These are phyloP conservation scores for Apiotrichum laibachii DNA, from an alignment of 1,284 basidiomycete genomes.

Conservation along the genomic window DNA sequence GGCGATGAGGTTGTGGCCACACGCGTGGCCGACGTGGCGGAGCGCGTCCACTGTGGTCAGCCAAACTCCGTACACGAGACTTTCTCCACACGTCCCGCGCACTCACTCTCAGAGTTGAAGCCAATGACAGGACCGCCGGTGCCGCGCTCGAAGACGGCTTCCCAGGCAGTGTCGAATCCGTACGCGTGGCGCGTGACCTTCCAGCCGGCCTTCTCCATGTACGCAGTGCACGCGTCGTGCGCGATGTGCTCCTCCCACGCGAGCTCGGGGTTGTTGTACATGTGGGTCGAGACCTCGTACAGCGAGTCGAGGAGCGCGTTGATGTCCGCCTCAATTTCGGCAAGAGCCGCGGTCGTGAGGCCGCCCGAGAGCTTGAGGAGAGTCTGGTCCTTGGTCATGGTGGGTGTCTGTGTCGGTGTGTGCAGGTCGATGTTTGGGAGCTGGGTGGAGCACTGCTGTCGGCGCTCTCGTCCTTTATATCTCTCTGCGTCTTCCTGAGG, in stretches of 20 bases:
- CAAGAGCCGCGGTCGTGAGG: conserved; percentile 3
- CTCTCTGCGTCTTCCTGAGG: no score
- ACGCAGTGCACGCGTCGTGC: conserved; percentile 60
- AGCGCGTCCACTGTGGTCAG: conserved; percentile 18
- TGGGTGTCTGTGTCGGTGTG: no score
- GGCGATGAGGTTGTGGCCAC: conserved; percentile 57
- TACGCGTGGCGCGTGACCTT: conserved; percentile 59
- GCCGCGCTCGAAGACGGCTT: conserved; percentile 25
- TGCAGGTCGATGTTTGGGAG: no score
- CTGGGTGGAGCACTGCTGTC: no score
- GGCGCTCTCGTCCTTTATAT: no score
- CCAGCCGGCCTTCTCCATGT: conserved; percentile 61
- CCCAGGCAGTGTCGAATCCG: conserved; percentile 54
- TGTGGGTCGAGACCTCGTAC: conserved; percentile 13
- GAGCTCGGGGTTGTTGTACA: conserved; percentile 33
- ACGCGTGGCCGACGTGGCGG: conserved; percentile 50
- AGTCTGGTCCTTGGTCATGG: no score
- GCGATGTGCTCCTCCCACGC: conserved; percentile 51
- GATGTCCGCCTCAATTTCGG: conserved; percentile 6
- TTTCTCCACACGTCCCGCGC: no score
- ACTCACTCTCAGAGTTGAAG: conserved; percentile 29
- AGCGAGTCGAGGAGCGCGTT: conserved; percentile 15
- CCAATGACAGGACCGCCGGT: conserved; percentile 24
- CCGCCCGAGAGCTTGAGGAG: background rate
- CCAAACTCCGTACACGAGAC: background rate